A percentile compares a stretch with the other conserved stretches of the same genome.
These are phyloP conservation scores for Thalassiosira ordinaria DNA, from an alignment of 352 stramenopile genomes.

Conservation along the genomic window DNA sequence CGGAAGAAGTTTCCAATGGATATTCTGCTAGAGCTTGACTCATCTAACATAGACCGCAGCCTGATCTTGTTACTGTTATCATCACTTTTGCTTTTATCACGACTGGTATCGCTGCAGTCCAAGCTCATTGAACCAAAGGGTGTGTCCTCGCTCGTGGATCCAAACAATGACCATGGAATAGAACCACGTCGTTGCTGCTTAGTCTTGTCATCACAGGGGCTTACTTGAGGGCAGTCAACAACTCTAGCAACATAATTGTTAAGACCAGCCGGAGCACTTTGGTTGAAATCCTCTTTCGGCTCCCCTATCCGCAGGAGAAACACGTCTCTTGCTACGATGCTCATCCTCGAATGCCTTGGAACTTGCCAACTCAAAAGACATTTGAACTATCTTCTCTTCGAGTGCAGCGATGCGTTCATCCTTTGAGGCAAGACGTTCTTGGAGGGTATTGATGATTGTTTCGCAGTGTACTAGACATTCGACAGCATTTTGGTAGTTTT, in stretches of 20 bases:
- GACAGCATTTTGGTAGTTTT: constrained; percentile 15
- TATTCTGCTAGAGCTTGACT: background rate
- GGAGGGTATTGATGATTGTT: background rate
- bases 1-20: background rate
- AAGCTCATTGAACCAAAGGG: background rate
- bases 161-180: background rate
- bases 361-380: constrained; percentile 15
- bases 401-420: constrained; percentile 4
- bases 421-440: constrained; percentile 16
- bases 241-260: background rate
- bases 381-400: constrained; percentile 25
- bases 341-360: constrained; percentile 7
- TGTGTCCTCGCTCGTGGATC: no score
- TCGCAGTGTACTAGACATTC: constrained; percentile 20
- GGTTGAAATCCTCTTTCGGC: no score
- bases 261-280: no score
- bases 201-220: background rate
- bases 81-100: background rate
- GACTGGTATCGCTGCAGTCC: background rate
- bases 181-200: background rate
- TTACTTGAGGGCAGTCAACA: no score
- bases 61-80: background rate
- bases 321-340: background rate
- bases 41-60: background rate
- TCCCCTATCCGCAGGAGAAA: no score